phyloP scores from a whole-genome alignment of 1,284 basidiomycete genomes.

The Lentinus polychrous region DNA sequence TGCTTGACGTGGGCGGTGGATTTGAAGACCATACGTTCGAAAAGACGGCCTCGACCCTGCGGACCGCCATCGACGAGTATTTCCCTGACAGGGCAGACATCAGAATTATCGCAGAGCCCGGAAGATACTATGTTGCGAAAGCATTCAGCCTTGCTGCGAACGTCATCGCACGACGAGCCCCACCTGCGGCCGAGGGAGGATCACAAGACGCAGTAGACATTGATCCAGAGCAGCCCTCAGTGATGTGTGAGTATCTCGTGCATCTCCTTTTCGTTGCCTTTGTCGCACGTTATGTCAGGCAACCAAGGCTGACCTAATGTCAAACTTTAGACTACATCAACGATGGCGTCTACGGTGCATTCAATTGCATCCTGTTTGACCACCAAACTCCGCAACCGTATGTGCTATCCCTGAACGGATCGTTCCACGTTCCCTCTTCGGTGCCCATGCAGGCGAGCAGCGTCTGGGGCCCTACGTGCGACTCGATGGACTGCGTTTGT shows the following conservation, averaged over 20 bases:
- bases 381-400: constrained; percentile 71
- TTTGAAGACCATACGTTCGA: constrained; percentile 92
- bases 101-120: constrained; percentile 93
- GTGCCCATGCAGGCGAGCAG: constrained; percentile 44
- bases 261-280: constrained; percentile 7
- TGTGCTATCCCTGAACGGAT: constrained; percentile 42
- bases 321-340: constrained; percentile 82
- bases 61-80: constrained; percentile 67
- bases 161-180: constrained; percentile 85
- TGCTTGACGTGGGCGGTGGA: constrained; percentile 94
- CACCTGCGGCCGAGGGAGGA: constrained; percentile 32
- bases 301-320: constrained; percentile 11
- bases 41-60: constrained; percentile 70
- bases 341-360: constrained; percentile 96
- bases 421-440: constrained; percentile 39
- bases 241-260: constrained; percentile 68
- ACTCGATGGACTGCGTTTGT: constrained; percentile 71
- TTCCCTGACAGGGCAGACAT: constrained; percentile 81
- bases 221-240: constrained; percentile 48
- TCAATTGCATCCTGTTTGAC: constrained; percentile 87
- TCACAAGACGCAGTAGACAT: constrained; percentile 19
- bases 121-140: constrained; percentile 88
- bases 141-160: constrained; percentile 94
- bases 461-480: constrained; percentile 71
- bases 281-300: constrained; percentile 1